These are phyloP conservation scores for Pythium folliculosum DNA, from an alignment of 352 stramenopile species.

Conservation along the genomic window DNA sequence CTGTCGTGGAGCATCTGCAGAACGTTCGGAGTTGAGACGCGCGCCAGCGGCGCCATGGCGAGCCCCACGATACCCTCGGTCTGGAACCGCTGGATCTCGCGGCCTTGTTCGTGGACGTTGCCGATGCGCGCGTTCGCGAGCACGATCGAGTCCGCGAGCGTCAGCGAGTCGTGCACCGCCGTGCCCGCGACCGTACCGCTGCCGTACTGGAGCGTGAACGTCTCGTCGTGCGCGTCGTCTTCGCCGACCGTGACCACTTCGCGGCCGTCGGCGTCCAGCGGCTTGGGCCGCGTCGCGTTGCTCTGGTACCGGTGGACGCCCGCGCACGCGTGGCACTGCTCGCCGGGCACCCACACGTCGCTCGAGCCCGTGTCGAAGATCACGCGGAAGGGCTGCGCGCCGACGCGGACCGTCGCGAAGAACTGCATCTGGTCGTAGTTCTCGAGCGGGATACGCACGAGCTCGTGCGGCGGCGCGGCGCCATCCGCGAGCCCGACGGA, in stretches of 20 bases:
- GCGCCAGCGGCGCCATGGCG: conserved; percentile 31
- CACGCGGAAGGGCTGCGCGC: conserved; percentile 39
- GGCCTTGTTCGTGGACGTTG: conserved; percentile 26
- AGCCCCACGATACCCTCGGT: conserved; percentile 43
- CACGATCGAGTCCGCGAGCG: conserved; percentile 15
- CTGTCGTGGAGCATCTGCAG: conserved; percentile 27
- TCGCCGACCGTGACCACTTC: conserved; percentile 1
- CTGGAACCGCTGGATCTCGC: conserved; percentile 37
- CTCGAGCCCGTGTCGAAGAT: conserved; percentile 56
- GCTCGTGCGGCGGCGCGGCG: neutral
- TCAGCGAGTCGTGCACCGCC: conserved; percentile 29
- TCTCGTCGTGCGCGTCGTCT: neutral
- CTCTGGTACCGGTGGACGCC: conserved; percentile 32
- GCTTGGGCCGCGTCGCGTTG: conserved; percentile 9
- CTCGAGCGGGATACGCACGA: conserved; percentile 35
- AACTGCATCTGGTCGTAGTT: conserved; percentile 52
- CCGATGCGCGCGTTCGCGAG: conserved; percentile 28
- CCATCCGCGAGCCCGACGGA: neutral
- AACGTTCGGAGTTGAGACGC: conserved; percentile 31
- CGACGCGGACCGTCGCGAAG: conserved; percentile 37
- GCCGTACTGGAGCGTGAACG: conserved; percentile 37
- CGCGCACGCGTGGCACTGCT: conserved; percentile 33
- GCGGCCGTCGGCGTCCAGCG: neutral
- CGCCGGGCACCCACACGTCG: conserved; percentile 42
- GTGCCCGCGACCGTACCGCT: conserved; percentile 35